phyloP scores from a whole-genome alignment of 2,329 filamentous ascomycete species.

The Exophiala sideris region DNA sequence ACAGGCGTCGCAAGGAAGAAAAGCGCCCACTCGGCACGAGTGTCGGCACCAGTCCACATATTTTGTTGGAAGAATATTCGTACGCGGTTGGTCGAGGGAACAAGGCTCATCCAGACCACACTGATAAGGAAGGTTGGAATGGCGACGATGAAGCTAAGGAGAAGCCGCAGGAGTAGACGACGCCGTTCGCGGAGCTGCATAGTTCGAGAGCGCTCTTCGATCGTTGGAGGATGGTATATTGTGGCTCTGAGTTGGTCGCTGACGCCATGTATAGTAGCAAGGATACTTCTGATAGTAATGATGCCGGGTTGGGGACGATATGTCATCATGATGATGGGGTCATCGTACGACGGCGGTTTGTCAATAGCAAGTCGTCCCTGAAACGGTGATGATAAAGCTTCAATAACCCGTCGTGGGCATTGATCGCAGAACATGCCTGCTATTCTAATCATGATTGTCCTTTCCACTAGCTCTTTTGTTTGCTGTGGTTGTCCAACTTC shows the following conservation, averaged over 20 bases:
- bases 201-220: conserved; percentile 73
- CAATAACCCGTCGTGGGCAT: conserved; percentile 54
- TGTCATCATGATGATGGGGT: conserved; percentile 65
- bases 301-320: conserved; percentile 67
- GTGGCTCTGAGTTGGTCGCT: conserved; percentile 64
- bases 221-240: conserved; percentile 74
- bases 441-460: conserved; percentile 57
- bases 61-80: conserved; percentile 66
- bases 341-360: conserved; percentile 55
- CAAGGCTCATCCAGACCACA: conserved; percentile 82
- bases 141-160: conserved; percentile 64
- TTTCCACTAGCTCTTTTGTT: not conserved
- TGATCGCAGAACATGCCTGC: conserved; percentile 73
- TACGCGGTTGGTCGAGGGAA: conserved; percentile 55
- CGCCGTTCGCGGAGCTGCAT: conserved; percentile 69
- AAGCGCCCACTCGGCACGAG: conserved; percentile 70
- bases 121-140: conserved; percentile 83
- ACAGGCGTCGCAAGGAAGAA: conserved; percentile 78
- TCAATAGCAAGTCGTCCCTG: conserved; percentile 48
- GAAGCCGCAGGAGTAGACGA: conserved; percentile 64
- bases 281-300: conserved; percentile 74
- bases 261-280: conserved; percentile 62
- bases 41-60: conserved; percentile 66
- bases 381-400: conserved; percentile 44
- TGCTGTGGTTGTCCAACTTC: conserved; percentile 1